Evolutionary conservation across 2,329 filamentous ascomycete species (phyloP), one percentile per base, ranked within the genome.

Genomic region (Pseudocercospora macadamiae): DNA sequence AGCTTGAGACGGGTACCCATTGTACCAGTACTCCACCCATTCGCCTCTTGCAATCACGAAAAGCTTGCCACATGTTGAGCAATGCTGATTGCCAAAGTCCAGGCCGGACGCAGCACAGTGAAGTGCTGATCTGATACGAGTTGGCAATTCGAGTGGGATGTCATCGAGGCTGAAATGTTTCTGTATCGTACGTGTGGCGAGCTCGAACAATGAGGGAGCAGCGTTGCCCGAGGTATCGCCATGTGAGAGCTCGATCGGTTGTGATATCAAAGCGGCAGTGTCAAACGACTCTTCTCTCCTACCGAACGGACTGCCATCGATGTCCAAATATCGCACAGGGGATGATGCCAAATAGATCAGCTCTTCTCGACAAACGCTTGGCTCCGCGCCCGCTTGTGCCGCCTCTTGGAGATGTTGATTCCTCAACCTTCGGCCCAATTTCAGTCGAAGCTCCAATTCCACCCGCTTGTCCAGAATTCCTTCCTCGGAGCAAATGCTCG

Each of bases 1-100:
- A 28, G 56, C 42, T 61, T 70, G 65, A 9, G 68, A 57, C 9
- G 62, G 55, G 9, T 54, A 61, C 10, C 68, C 68, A 37, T 63
- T 54, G 53, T 67, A 70, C 70, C 73, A 75, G 44, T 70, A 75
- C 57, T 75, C 73, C 14, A 74, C 59, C 73, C 73, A 75, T 49
- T 72, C 66, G 14, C 73, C 72, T 39, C 72, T 53, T 1, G 68
- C 54, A 12, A 74, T 60, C n/a, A 74, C 61, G 49, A 66, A 74
- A 7, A 51, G 21, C 9, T 61, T 63, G 2, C 61, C 55, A 57
- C 74, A 76, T 7, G 66, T 69, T 1, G 70, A 65, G 61, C 74
- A 76, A 3, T 42, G 37, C 49, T 71, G 65, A 18, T 73, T 70
- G 10, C 69, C 71, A 12, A 59, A 51, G 4, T 65, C 57, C 9